phyloP scores from a whole-genome alignment of 768 basidiomycete genomes.

The Phlebiopsis gigantea region DNA sequence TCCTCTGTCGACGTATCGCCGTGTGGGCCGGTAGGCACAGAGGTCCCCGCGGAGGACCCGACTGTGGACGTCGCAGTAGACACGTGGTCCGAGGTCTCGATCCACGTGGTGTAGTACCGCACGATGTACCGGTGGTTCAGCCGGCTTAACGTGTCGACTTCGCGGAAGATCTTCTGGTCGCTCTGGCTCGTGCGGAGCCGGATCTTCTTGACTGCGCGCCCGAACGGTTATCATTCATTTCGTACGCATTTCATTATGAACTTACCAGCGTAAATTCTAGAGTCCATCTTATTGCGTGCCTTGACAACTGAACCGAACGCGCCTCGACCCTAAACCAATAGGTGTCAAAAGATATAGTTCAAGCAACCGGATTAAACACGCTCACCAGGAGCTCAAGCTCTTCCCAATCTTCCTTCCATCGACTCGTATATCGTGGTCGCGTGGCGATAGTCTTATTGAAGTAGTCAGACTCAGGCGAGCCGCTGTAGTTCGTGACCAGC shows the following conservation, averaged over 20 bases:
- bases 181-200: constrained; percentile 71
- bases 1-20: constrained; percentile 26
- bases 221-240: neutral
- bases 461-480: constrained; percentile 67
- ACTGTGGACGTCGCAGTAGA: constrained; percentile 46
- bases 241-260: constrained; percentile 1
- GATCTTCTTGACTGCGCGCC: constrained; percentile 75
- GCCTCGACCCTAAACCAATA: constrained; percentile 73
- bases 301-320: constrained; percentile 95
- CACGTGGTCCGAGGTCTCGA: constrained; percentile 60
- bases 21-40: constrained; percentile 40
- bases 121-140: constrained; percentile 90
- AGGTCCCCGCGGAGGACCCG: constrained; percentile 35
- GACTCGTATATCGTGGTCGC: constrained; percentile 50
- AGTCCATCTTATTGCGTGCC: constrained; percentile 84
- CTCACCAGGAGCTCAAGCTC: constrained; percentile 78
- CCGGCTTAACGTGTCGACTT: constrained; percentile 84
- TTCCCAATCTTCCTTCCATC: constrained; percentile 94
- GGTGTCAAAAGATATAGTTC: neutral
- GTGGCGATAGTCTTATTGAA: constrained; percentile 36
- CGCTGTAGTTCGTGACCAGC: constrained; percentile 23
- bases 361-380: too few species aligned
- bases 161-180: constrained; percentile 84
- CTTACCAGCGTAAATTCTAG: constrained; percentile 74
- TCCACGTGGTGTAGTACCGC: constrained; percentile 87